phyloP scores from a whole-genome alignment of 2,329 filamentous ascomycete genomes.

The Purpureocillium takamizusanense region DNA sequence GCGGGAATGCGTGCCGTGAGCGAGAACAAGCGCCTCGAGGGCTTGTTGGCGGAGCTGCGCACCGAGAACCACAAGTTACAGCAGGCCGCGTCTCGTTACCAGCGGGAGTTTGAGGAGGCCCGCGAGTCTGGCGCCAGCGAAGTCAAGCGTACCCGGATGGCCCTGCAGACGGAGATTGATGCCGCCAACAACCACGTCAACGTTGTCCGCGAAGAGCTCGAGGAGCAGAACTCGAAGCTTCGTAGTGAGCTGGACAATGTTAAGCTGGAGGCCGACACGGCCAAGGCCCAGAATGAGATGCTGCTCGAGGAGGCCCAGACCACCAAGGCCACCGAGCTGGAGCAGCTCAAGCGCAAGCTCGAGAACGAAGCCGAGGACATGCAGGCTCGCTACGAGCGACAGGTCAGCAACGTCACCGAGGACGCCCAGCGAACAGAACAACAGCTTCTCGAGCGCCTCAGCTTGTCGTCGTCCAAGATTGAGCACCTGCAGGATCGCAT shows the following conservation, averaged over 20 bases:
- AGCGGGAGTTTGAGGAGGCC: constrained; percentile 78
- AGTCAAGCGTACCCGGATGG: constrained; percentile 68
- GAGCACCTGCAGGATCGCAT: constrained; percentile 82
- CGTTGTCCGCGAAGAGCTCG: constrained; percentile 69
- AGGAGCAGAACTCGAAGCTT: constrained; percentile 65
- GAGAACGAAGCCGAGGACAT: constrained; percentile 66
- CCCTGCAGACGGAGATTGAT: constrained; percentile 76
- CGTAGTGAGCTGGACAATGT: constrained; percentile 69
- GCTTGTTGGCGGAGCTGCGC: constrained; percentile 44
- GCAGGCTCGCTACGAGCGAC: constrained; percentile 64
- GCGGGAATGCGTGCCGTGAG: constrained; percentile 55
- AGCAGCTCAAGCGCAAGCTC: constrained; percentile 47
- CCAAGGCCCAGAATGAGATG: constrained; percentile 74
- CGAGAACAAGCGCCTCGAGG: constrained; percentile 53
- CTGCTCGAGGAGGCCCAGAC: constrained; percentile 72
- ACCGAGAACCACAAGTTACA: constrained; percentile 66
- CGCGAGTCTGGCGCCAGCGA: constrained; percentile 72
- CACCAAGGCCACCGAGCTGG: constrained; percentile 49
- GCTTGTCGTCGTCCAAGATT: constrained; percentile 73
- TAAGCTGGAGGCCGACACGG: constrained; percentile 70
- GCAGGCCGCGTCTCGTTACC: constrained; percentile 56
- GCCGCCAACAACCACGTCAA: constrained; percentile 80
- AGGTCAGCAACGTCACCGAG: constrained; percentile 64
- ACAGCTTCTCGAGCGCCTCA: constrained; percentile 72
- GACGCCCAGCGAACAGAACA: constrained; percentile 74